phyloP scores from a whole-genome alignment of 2,329 filamentous ascomycete species.

The Ophiostoma sp. region DNA sequence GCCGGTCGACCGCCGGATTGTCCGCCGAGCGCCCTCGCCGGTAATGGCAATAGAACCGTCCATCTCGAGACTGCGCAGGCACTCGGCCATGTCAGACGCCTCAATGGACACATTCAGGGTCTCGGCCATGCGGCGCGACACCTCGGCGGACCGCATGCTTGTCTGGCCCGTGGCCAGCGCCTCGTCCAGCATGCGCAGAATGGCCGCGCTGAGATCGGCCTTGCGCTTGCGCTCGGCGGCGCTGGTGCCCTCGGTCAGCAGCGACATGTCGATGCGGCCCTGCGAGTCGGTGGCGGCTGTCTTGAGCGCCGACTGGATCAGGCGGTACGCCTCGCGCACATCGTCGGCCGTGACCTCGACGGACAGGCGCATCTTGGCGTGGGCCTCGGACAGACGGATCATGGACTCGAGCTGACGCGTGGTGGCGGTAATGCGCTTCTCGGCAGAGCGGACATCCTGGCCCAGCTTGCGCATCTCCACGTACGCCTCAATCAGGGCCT shows the following conservation, averaged over 20 bases:
- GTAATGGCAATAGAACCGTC: constrained; percentile 76
- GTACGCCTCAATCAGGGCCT: constrained; percentile 79
- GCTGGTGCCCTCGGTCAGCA: constrained; percentile 90
- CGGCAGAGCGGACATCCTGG: constrained; percentile 75
- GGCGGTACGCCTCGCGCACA: constrained; percentile 81
- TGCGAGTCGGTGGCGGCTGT: constrained; percentile 92
- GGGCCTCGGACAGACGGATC: constrained; percentile 93
- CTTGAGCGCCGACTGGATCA: constrained; percentile 92
- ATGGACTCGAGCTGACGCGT: constrained; percentile 96
- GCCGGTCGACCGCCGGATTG: constrained; percentile 67
- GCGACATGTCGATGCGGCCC: constrained; percentile 92
- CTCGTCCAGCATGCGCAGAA: constrained; percentile 73
- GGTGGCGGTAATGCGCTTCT: constrained; percentile 95
- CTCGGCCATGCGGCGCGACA: constrained; percentile 67
- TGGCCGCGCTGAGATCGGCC: constrained; percentile 76
- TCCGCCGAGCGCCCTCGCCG: constrained; percentile 80
- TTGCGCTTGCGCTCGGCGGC: constrained; percentile 77
- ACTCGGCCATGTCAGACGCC: constrained; percentile 74
- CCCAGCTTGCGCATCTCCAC: constrained; percentile 93
- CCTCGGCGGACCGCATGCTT: constrained; percentile 70
- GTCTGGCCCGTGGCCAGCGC: constrained; percentile 63
- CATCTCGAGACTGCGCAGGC: constrained; percentile 71
- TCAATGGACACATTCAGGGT: constrained; percentile 67
- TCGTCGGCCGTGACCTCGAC: constrained; percentile 70
- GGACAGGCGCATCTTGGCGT: constrained; percentile 93